Evolutionary conservation across 805 yeast species (phyloP).

Genomic region (Saccharomycodes ludwigii): DNA sequence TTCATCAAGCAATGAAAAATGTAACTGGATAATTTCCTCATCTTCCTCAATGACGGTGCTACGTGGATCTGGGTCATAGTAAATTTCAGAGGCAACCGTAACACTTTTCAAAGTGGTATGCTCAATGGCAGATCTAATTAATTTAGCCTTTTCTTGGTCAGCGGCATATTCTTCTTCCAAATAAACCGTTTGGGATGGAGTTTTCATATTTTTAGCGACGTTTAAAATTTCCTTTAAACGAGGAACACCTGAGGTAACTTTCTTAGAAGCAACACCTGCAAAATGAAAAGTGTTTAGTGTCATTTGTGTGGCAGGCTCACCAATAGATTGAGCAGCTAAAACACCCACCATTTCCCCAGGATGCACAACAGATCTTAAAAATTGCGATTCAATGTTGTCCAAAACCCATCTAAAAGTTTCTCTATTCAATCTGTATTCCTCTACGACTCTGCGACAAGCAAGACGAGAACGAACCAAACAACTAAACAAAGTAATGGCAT

Average conservation of each 20-base stretch:
- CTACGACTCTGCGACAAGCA: slow-evolving; percentile 81
- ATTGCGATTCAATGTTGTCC: slow-evolving; percentile 89
- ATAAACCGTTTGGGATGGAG: slow-evolving; percentile 98
- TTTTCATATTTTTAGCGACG: slow-evolving; percentile 95
- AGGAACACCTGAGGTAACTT: slow-evolving; percentile 94
- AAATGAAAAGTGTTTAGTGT: slow-evolving; percentile 94
- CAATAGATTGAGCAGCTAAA: slow-evolving; percentile 93
- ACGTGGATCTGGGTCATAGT: slow-evolving; percentile 96
- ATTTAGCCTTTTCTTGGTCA: slow-evolving; percentile 89
- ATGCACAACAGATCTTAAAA: slow-evolving; percentile 80
- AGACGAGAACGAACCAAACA: slow-evolving; percentile 87
- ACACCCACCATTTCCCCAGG: slow-evolving; percentile 99
- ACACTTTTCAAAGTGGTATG: slow-evolving; percentile 92
- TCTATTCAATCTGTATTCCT: slow-evolving; percentile 75
- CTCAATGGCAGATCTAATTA: slow-evolving; percentile 91
- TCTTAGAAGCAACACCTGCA: slow-evolving; percentile 95
- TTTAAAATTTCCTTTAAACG: slow-evolving; percentile 95
- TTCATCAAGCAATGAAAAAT: slow-evolving; percentile 95
- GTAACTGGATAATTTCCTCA: slow-evolving; percentile 92
- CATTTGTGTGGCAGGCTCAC: slow-evolving; percentile 98
- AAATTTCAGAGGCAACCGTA: slow-evolving; percentile 94
- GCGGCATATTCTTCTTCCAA: slow-evolving; percentile 66
- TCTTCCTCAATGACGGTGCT: slow-evolving; percentile 95
- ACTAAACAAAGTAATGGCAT: slow-evolving; percentile 83
- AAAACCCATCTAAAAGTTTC: slow-evolving; percentile 92